Conservation (phyloP, 768 basidiomycete species). For the Phylloporus rhodoxanthus region DNA sequence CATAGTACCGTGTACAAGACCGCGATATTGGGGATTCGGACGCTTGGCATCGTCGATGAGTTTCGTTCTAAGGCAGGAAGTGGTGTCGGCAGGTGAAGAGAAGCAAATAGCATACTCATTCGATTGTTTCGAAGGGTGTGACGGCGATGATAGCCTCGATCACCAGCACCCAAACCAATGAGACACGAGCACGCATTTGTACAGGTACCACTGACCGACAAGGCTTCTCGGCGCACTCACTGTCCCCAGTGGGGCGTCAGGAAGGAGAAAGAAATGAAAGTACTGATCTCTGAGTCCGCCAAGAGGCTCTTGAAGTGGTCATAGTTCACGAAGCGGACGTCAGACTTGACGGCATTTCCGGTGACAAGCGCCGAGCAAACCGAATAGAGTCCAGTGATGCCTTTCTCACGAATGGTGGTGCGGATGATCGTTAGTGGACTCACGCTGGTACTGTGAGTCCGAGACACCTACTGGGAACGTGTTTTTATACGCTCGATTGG, state of each 20-base stretch:
- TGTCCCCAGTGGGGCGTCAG: conserved; percentile 62
- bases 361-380: conserved; percentile 85
- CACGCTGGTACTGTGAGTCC: conserved; percentile 37
- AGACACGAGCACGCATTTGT: conserved; percentile 3
- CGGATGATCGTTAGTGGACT: conserved; percentile 69
- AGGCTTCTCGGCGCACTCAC: conserved; percentile 81
- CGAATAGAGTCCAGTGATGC: conserved; percentile 84
- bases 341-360: conserved; percentile 91
- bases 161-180: conserved; percentile 78
- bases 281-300: conserved; percentile 73
- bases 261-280: background rate
- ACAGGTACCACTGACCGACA: conserved; percentile 45
- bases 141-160: conserved; percentile 91
- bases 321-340: conserved; percentile 91
- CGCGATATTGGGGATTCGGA: conserved; percentile 77
- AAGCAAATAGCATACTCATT: conserved; percentile 46
- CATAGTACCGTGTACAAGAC: conserved; percentile 80
- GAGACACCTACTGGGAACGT: conserved; percentile 74
- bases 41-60: conserved; percentile 91
- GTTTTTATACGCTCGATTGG: conserved; percentile 94
- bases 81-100: background rate
- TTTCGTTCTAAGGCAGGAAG: conserved; percentile 64
- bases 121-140: conserved; percentile 97
- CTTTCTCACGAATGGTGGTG: conserved; percentile 68
- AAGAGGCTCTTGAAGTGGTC: conserved; percentile 84